Base-by-base conservation (phyloP, 306 rosid genomes). In the Lablab purpureus region DNA sequence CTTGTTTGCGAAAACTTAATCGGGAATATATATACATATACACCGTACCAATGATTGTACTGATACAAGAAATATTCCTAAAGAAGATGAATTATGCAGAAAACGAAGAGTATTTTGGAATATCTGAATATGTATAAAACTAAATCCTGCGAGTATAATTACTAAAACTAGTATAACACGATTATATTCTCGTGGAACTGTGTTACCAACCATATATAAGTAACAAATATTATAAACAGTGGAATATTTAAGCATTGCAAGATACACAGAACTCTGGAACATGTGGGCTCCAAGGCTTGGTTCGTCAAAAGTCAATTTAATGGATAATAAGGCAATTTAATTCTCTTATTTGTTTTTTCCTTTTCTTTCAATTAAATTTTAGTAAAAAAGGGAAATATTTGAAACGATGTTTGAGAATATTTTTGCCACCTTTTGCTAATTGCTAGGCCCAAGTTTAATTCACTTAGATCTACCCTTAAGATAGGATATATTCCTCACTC, bases 1-100 rank as follows among this genome's bases (percentile, higher is more conserved):
- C 71, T 67, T 30, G 60, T 77, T 51, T 69, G 50, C 50, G n/a
- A 55, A 64, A 49, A 10, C 2, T 18, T 81, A 55, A 56, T 52
- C 22, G 7, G 45, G 83, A 75, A 63, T 83, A 73, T 80, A 63
- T 83, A 73, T 80, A 52, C 77, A 59, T 27, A 43, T 49, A 8
- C 49, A 45, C 52, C 68, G 79, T 78, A 80, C 72, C 28, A 66
- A 69, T 47, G 58, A 69, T 78, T 84, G 85, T 85, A 85, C 90
- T 82, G 45, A 66, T 71, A 28, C 43, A 34, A 71, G 83, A 77
- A 70, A 83, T 88, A 88, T 87, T 83, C 90, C 69, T 41, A 78
- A 75, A 72, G 85, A 75, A 64, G 85, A 51, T 63, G 59, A 67
- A 76, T 55, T 69, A 37, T 73, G 75, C 69, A 23, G 37, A 43